phyloP scores from a whole-genome alignment of 345 rosid species.

The Populus ilicifolia region DNA sequence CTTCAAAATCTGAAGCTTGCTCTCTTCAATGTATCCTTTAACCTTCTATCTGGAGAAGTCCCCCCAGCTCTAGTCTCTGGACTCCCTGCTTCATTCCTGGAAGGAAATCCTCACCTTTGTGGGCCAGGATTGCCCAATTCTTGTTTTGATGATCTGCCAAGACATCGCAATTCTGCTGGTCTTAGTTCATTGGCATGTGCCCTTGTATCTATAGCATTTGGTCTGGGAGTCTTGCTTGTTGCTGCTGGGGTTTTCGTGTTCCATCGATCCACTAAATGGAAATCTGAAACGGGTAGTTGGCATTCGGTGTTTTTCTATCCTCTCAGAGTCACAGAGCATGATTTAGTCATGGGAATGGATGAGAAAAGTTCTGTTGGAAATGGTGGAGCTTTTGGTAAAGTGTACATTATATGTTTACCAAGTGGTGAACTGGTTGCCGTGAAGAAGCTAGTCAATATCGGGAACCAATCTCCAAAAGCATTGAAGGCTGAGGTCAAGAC shows the following conservation, averaged over 20 bases:
- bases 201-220: slow-evolving; percentile 64
- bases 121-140: slow-evolving; percentile 70
- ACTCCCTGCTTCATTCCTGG: slow-evolving; percentile 82
- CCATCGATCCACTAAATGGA: slow-evolving; percentile 50
- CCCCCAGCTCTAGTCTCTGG: slow-evolving; percentile 70
- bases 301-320: slow-evolving; percentile 78
- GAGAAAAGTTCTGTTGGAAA: slow-evolving; percentile 57
- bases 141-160: slow-evolving; percentile 46
- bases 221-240: slow-evolving; percentile 42
- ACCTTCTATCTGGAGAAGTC: slow-evolving; percentile 61
- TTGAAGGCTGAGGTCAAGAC: slow-evolving; percentile 78
- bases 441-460: slow-evolving; percentile 65
- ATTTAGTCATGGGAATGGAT: slow-evolving; percentile 56
- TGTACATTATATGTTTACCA: slow-evolving; percentile 54
- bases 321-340: slow-evolving; percentile 70
- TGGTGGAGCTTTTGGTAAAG: slow-evolving; percentile 63
- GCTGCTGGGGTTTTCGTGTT: slow-evolving; percentile 49
- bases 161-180: slow-evolving; percentile 29
- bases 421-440: slow-evolving; percentile 76
- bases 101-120: slow-evolving; percentile 83
- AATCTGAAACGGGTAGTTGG: slow-evolving; percentile 53
- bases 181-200: slow-evolving; percentile 44
- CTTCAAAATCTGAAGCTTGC: slow-evolving; percentile 87
- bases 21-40: slow-evolving; percentile 80
- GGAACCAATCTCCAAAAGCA: slow-evolving; percentile 55